Conservation (phyloP, 495 filamentous ascomycete genomes). For the Patellaria atrata region DNA sequence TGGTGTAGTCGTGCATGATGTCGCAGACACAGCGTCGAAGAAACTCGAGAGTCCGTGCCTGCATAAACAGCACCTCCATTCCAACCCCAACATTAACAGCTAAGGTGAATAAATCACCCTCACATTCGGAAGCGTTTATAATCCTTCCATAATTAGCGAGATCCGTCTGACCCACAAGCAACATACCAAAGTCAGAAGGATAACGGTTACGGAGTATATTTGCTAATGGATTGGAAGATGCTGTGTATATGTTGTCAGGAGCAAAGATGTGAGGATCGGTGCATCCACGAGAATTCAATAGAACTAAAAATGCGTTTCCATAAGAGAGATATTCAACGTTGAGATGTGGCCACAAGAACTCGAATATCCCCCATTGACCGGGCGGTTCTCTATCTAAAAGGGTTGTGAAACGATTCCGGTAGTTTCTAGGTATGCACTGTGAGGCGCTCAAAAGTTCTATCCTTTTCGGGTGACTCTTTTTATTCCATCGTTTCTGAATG, state of each 20-base stretch:
- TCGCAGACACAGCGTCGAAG: not conserved
- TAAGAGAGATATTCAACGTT: conserved; percentile 42
- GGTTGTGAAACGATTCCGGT: conserved; percentile 8
- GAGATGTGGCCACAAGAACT: conserved; percentile 40
- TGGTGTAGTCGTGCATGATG: conserved; percentile 9
- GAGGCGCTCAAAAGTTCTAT: conserved; percentile 10
- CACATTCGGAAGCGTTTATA: too few species aligned
- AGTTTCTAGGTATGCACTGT: conserved; percentile 4
- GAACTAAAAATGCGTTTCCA: conserved; percentile 25
- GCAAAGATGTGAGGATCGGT: conserved; percentile 31
- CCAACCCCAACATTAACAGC: not conserved
- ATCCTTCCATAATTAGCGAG: too few species aligned
- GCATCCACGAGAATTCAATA: conserved; percentile 37
- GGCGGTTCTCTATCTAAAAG: not conserved
- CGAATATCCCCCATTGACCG: not conserved
- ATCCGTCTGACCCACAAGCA: too few species aligned
- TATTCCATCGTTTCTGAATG: conserved; percentile 11
- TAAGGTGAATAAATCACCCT: not conserved
- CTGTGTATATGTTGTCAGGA: conserved; percentile 21
- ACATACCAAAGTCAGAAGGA: not conserved
- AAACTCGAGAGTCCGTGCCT: not conserved
- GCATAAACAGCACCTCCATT: not conserved
- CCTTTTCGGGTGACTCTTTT: conserved; percentile 6
- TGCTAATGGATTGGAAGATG: conserved; percentile 25
- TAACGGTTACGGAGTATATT: conserved; percentile 25